Base-by-base conservation (phyloP, 257 asterid species). In the Oldenlandia corymbosa region DNA sequence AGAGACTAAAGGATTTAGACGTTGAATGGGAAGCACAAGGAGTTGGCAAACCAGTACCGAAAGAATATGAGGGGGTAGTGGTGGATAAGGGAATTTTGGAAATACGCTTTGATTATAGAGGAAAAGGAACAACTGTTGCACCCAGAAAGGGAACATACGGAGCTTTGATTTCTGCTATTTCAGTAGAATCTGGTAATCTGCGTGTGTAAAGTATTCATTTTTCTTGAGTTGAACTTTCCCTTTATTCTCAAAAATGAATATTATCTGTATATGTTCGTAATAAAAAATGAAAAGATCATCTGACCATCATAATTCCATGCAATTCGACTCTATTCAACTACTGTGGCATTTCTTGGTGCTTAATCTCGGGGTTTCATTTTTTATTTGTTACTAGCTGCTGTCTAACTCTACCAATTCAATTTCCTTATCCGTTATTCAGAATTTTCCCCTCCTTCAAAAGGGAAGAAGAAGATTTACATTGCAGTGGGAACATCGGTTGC, bases 121-220 rank as follows among this genome's bases (percentile, higher is more conserved):
- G 94, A 30, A 79, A 83, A 60, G 88, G 90, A 68, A 71, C 81
- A 55, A 65, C 85, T 60, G 68, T 77, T 60, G 64, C 77, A 62
- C 90, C 90, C 7, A 36, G 0, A 0, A 76, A 76, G 27, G 88
- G 94, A 75, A 37, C 48, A 18, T 81, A 77, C 61, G 94, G 94
- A 18, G 86, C 88, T 53, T 48, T 83, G 58, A 56, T 85, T 68
- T 83, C 90, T 51, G 90, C 86, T 62, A 86, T 83, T 56, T 86
- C 90, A 14, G 78, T 81, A 58, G 69, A 74, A 76, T 71, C 90
- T 60, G 78, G 86, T 83, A 82, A 66, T 32, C 9, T 20, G n/a
- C n/a, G n/a, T n/a, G n/a, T n/a, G n/a, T n/a, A n/a, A n/a, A 7
- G 26, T 13, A n/a, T 45, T 45, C 46, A 11, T 21, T 53, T n/a